phyloP scores from a whole-genome alignment of 1,284 basidiomycete genomes.

The Thelephora terrestris region DNA sequence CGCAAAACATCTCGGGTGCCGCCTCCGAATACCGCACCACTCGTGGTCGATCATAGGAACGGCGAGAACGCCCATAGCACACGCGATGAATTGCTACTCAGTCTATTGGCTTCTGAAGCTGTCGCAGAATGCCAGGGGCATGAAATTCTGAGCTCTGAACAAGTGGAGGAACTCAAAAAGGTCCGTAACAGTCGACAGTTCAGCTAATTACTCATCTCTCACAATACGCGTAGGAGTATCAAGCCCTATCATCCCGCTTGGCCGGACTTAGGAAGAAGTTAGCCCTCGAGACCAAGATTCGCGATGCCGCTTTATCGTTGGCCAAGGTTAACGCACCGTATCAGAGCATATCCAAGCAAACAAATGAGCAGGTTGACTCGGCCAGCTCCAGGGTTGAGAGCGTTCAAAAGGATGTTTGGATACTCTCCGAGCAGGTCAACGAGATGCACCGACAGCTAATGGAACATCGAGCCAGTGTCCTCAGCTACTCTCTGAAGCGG shows the following conservation, averaged over 20 bases:
- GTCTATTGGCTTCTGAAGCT: slow-evolving; percentile 79
- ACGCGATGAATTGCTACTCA: slow-evolving; percentile 72
- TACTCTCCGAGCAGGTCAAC: slow-evolving; percentile 47
- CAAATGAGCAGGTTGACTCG: slow-evolving; percentile 58
- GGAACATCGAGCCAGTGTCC: slow-evolving; percentile 69
- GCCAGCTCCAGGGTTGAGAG: slow-evolving; percentile 57
- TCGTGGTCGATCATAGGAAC: slow-evolving; percentile 6
- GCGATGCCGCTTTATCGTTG: slow-evolving; percentile 66
- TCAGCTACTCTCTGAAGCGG: slow-evolving; percentile 57
- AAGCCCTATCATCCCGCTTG: slow-evolving; percentile 50
- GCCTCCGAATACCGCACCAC: too few relatives aligned
- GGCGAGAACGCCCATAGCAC: slow-evolving; percentile 35
- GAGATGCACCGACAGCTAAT: slow-evolving; percentile 53
- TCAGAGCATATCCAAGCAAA: slow-evolving; percentile 51
- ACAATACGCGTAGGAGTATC: slow-evolving; percentile 45
- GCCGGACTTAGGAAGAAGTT: slow-evolving; percentile 60
- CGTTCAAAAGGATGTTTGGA: slow-evolving; percentile 61
- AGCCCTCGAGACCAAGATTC: slow-evolving; percentile 67
- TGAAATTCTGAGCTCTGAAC: slow-evolving; percentile 70
- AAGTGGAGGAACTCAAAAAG: slow-evolving; percentile 88
- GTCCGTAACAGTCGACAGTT: slow-evolving; percentile 29
- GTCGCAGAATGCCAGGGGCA: slow-evolving; percentile 71
- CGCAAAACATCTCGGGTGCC: not conserved
- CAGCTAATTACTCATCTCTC: slow-evolving; percentile 4
- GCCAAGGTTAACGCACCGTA: slow-evolving; percentile 54